Evolutionary conservation across 352 stramenopile species (phyloP).

Genomic region (Phytophthora constricta): DNA sequence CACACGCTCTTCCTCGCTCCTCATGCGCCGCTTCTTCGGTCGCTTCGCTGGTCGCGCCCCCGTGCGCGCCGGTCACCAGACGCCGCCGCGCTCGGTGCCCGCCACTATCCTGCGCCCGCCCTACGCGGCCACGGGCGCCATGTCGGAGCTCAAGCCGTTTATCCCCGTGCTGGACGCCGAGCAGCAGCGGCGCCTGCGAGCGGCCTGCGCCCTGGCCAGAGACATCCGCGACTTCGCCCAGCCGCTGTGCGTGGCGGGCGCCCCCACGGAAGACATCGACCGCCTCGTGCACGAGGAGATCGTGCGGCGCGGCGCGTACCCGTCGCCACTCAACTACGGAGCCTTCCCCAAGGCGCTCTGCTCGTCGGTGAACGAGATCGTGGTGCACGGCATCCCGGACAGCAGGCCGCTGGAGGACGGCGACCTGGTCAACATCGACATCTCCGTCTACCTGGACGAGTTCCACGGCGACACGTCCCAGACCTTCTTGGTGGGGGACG

Average conservation of each 20-base stretch:
- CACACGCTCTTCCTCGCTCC: background rate
- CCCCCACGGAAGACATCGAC: conserved; percentile 96
- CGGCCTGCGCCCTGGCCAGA: conserved; percentile 71
- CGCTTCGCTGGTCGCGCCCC: conserved; percentile 38
- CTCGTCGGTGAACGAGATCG: conserved; percentile 96
- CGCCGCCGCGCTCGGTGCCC: conserved; percentile 57
- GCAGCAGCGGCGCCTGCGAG: conserved; percentile 71
- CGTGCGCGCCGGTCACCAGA: conserved; percentile 59
- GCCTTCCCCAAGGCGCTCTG: conserved; percentile 96
- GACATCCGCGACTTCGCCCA: conserved; percentile 85
- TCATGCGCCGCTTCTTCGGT: conserved; percentile 47
- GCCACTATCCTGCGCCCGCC: conserved; percentile 59
- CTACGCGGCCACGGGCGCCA: conserved; percentile 67
- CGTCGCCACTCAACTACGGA: conserved; percentile 93
- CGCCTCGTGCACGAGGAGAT: conserved; percentile 92
- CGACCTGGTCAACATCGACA: conserved; percentile 98
- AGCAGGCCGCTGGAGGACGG: conserved; percentile 87
- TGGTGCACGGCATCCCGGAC: conserved; percentile 98
- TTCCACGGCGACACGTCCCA: conserved; percentile 99
- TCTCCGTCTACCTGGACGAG: conserved; percentile 93
- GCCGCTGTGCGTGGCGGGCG: conserved; percentile 78
- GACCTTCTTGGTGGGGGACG: conserved; percentile 95
- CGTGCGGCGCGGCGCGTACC: conserved; percentile 84
- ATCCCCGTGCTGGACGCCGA: conserved; percentile 79
- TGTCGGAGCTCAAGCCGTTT: conserved; percentile 74